Percentiles rank a stretch among this genome's conserved stretches.
Evolutionary conservation across 768 basidiomycete genomes (phyloP).

Genomic region (Myochromella boudieri): DNA sequence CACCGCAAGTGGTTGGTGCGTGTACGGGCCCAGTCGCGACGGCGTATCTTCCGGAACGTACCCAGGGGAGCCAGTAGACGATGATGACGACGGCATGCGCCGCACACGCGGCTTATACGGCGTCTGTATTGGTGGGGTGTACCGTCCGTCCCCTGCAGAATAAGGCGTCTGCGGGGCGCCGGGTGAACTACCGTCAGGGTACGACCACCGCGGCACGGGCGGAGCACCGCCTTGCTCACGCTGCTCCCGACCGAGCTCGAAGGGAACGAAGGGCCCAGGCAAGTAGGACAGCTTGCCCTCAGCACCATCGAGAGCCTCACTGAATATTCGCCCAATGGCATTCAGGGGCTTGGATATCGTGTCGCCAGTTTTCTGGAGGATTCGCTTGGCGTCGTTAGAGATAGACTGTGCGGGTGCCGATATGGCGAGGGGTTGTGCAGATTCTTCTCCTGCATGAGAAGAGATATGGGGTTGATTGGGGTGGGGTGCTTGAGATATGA

Average conservation of each 20-base stretch:
- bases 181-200: slow-evolving; percentile 31
- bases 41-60: slow-evolving; percentile 49
- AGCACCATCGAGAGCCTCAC: slow-evolving; percentile 73
- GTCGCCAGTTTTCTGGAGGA: slow-evolving; percentile 89
- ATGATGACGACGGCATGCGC: slow-evolving; percentile 45
- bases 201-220: slow-evolving; percentile 37
- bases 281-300: slow-evolving; percentile 65
- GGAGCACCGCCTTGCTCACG: slow-evolving; percentile 31
- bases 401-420: slow-evolving; percentile 53
- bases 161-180: slow-evolving; percentile 33
- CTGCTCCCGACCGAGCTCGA: slow-evolving; percentile 59
- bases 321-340: slow-evolving; percentile 86
- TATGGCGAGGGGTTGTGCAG: slow-evolving; percentile 75
- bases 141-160: slow-evolving; percentile 34
- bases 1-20: slow-evolving; percentile 47
- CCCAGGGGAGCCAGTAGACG: slow-evolving; percentile 30
- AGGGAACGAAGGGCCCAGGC: slow-evolving; percentile 69
- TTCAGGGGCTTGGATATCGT: slow-evolving; percentile 89
- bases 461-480: slow-evolving; percentile 24
- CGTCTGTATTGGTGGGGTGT: slow-evolving; percentile 48
- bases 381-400: slow-evolving; percentile 73
- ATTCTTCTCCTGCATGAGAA: slow-evolving; percentile 82
- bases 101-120: slow-evolving; percentile 77
- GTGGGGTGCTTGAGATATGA: slow-evolving; percentile 28
- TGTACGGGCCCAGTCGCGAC: slow-evolving; percentile 44